Evolutionary conservation across 2,329 filamentous ascomycete species (phyloP).

Genomic region (Teratosphaeria viscida): DNA sequence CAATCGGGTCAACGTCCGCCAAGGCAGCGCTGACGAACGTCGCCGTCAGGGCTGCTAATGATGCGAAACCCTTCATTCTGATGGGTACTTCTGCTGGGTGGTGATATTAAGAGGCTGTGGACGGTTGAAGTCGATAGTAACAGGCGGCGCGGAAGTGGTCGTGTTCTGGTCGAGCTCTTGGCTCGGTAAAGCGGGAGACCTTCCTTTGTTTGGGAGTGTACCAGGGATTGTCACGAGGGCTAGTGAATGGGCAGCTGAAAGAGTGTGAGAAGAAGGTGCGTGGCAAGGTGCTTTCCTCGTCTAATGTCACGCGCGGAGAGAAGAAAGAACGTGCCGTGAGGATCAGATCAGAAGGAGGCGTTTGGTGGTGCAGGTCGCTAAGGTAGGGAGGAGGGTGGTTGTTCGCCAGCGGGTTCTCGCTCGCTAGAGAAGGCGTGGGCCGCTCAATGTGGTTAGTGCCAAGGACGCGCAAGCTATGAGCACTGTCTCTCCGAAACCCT

Average conservation of each 20-base stretch:
- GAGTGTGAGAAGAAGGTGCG: background rate
- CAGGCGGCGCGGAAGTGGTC: background rate
- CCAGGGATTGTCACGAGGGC: background rate
- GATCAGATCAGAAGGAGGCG: background rate
- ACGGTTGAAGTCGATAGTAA: background rate
- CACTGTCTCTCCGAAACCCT: background rate
- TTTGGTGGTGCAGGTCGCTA: background rate
- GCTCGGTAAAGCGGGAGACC: background rate
- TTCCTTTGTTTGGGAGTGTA: background rate
- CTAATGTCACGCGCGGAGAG: background rate
- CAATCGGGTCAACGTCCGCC: slow-evolving; percentile 52
- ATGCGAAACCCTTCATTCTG: slow-evolving; percentile 47
- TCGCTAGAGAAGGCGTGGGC: background rate
- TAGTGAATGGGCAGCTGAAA: background rate
- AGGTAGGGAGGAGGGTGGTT: background rate
- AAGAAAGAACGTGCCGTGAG: background rate
- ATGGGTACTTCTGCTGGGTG: background rate
- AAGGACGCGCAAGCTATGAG: background rate
- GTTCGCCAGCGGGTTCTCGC: background rate
- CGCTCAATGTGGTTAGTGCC: background rate
- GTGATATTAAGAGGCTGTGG: background rate
- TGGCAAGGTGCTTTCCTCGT: background rate
- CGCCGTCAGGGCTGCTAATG: slow-evolving; percentile 43
- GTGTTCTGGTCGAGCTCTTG: background rate
- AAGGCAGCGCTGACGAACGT: slow-evolving; percentile 30